Evolutionary conservation across 345 rosid genomes (phyloP), one percentile per base, ranked within the genome.

Genomic region (Pugionium dolabratum): DNA sequence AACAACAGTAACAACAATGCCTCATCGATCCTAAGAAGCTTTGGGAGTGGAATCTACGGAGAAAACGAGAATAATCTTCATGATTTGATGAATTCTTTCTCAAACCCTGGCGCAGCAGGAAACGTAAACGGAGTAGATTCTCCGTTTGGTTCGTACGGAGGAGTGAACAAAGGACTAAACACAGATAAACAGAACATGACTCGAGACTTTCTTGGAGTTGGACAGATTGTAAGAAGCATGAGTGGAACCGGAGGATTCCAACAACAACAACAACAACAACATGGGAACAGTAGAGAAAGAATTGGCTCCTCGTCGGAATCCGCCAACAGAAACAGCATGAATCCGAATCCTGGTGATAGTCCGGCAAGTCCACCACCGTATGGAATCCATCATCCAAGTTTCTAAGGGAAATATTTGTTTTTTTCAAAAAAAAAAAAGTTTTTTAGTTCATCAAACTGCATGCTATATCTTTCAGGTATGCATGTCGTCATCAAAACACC

Each of bases 11-110:
- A 18, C 62, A 78, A 56, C 18, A 18, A 18, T 39, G 73, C 83
- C 1, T 18, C 18, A 18, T 18, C 18, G 18, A 18, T 18, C 18
- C 18, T 18, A 18, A 18, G 18, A 18, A 18, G 74, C 70, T 81
- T 82, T 40, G 81, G 74, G 50, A 65, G 79, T 28, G 74, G 76
- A 50, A 72, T 78, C 4, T 80, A 80, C 48, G 80, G 73, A 30
- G 89, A 84, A 53, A 80, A 75, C 25, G 86, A 77, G 48, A 18
- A 18, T 18, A 18, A 18, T 18, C 18, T 18, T 18, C 18, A 18
- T 18, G 18, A 18, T 18, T 18, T 86, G 54, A 83, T 83, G 86
- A 81, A 79, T 40, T 71, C 88, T 31, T 81, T 83, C 65, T 66
- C 76, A 43, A 66, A 66, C 59, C 78, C 78, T 0, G 66, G 67